Evolutionary conservation across 176 grass and related monocot genomes (phyloP).

Genomic region (Aechmea fasciata): DNA sequence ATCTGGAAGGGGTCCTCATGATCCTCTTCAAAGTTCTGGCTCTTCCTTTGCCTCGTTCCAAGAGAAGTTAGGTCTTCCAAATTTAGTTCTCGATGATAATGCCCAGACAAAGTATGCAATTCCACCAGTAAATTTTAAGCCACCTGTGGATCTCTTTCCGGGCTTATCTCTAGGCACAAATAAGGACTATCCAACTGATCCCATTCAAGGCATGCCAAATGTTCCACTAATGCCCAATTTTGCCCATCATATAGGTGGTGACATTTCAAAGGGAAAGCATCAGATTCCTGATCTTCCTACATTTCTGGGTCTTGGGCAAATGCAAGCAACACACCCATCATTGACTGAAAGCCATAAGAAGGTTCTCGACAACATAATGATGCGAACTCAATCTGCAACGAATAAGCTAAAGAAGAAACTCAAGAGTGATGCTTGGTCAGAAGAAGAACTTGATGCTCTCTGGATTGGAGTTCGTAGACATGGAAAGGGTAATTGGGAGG

Average conservation of each 20-base stretch:
- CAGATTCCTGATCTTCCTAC: conserved; percentile 59
- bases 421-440: conserved; percentile 79
- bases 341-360: conserved; percentile 92
- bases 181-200: conserved; percentile 39
- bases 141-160: conserved; percentile 60
- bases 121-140: conserved; percentile 47
- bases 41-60: conserved; percentile 69
- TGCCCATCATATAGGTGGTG: conserved; percentile 34
- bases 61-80: conserved; percentile 81
- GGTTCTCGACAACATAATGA: conserved; percentile 83
- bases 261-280: conserved; percentile 58
- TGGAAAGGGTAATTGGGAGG: conserved; percentile 92
- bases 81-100: conserved; percentile 52
- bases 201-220: conserved; percentile 43
- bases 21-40: conserved; percentile 42
- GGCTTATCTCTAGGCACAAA: conserved; percentile 41
- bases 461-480: conserved; percentile 98
- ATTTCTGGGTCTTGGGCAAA: conserved; percentile 47
- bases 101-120: conserved; percentile 7
- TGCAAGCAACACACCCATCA: conserved; percentile 46
- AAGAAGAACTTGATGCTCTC: conserved; percentile 94
- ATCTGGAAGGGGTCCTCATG: conserved; percentile 32
- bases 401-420: conserved; percentile 75
- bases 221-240: conserved; percentile 43
- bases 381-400: conserved; percentile 64